Evolutionary conservation across 2,329 filamentous ascomycete genomes (phyloP), one percentile per base, ranked within the genome.

Genomic region (Botryotinia globosa): DNA sequence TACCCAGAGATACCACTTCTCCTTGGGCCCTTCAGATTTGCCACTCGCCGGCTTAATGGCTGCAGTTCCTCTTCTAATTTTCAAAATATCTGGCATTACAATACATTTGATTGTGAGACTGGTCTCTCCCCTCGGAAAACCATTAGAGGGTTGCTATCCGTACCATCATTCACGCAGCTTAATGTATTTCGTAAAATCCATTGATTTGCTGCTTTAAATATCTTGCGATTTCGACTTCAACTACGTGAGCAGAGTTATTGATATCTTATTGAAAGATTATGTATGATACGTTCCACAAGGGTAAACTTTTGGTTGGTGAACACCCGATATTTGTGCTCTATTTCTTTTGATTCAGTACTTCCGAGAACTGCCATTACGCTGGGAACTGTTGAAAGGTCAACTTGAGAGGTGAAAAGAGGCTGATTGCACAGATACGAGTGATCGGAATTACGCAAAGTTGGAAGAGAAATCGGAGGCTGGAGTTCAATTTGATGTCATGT

Each of bases 21-120:
- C 12, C 4, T 3, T 25, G 48, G 0, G 1, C 0, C 0, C 25
- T 54, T 14, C 25, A n/a, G 0, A 7, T 4, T 5, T 14, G n/a
- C 16, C 12, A n/a, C 48, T 16, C 5, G 2, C 3, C 25, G 12
- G 1, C 12, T n/a, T 7, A 16, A n/a, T 54, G 5, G 5, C 12
- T n/a, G 5, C 12, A 7, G 6, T 7, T 6, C 20, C 1, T n/a
- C 48, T n/a, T 12, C 2, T 3, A 6, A 5, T 4, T 54, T 6
- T n/a, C 2, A 16, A 54, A 7, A 16, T 54, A 2, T 5, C 6
- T 54, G 12, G 6, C 25, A n/a, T 54, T 25, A n/a, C n/a, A 14
- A 54, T 7, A 6, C 3, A 1, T n/a, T 3, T 16, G 4, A n/a
- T 5, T 25, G 9, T n/a, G 14, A 8, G 3, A 16, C 48, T n/a